Evolutionary conservation across 163 green algal species (phyloP), one percentile per base, ranked within the genome.

Genomic region (Trebouxiophyceae sp.): DNA sequence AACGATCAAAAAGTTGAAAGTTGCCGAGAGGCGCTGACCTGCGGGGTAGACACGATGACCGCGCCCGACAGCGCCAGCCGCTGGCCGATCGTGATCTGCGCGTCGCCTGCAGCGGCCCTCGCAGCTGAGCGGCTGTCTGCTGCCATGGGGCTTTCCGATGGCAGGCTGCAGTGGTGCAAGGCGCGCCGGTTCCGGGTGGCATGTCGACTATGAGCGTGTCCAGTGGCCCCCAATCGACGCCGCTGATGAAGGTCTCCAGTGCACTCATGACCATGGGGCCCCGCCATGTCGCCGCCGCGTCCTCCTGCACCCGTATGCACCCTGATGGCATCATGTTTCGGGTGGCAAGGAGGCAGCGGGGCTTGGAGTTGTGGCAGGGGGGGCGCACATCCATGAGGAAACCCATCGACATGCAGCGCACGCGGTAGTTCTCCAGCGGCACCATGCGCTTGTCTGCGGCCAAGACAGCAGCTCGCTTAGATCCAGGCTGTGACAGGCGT

Each of bases 151-250:
- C n/a, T n/a, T n/a, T n/a, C n/a, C n/a, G n/a, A n/a, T n/a, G n/a
- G n/a, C n/a, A n/a, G n/a, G n/a, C n/a, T 50, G 39, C 59, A 59
- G 2, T 33, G 34, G 46, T 0, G 2, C n/a, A 34, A 23, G 29
- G 45, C 39, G 32, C 59, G 45, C 77, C 78, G 33, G 83, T 88
- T 23, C 89, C 90, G 23, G 93, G 93, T 1, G 93, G 93, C 89
- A 97, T 95, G 78, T 98, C 93, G 29, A 98, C 83, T 23, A 98
- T 68, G 60, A 98, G 69, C 20, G 95, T 82, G 58, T 98, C 90
- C 45, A 98, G 75, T 28, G 61, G 34, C 1, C 80, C 87, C 93
- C 93, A 98, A 2, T 71, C 78, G 20, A 89, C 87, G 29, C 84
- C 84, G 32, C 72, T 76, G 45, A 96, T 77, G 62, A 97, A 86